Conservation (phyloP, 2,329 filamentous ascomycete genomes). For the Zymoseptoria pseudotritici region DNA sequence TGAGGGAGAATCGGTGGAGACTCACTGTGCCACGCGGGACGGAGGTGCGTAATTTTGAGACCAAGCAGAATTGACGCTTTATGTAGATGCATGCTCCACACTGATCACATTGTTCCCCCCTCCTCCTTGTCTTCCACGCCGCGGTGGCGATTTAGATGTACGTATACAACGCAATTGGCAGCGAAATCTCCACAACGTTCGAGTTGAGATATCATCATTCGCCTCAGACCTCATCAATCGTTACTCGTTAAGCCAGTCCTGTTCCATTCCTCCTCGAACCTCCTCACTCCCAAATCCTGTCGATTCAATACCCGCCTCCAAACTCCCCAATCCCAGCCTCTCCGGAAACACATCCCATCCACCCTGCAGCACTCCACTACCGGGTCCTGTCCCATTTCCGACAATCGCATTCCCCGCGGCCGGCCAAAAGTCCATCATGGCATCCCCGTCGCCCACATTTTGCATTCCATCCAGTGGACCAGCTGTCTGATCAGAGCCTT, state of each 20-base stretch:
- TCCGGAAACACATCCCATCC: conserved; percentile 8
- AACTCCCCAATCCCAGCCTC: conserved; percentile 13
- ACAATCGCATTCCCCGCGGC: conserved; percentile 11
- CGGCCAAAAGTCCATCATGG: neutral
- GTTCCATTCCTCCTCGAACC: neutral
- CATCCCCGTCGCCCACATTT: neutral
- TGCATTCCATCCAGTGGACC: neutral
- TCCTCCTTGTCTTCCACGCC: too few species aligned
- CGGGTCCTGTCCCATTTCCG: conserved; percentile 10
- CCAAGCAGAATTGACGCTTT: neutral
- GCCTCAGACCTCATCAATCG: neutral
- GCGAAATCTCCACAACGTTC: too few species aligned
- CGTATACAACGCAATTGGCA: too few species aligned
- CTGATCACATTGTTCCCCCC: too few species aligned
- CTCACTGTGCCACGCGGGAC: conserved; percentile 1
- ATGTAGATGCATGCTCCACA: neutral
- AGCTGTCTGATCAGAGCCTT: neutral
- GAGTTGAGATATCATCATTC: too few species aligned
- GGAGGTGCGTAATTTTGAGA: neutral
- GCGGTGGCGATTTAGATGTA: too few species aligned
- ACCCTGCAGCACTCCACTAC: conserved; percentile 3
- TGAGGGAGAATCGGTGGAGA: neutral
- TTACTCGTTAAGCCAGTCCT: neutral
- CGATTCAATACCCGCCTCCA: neutral
- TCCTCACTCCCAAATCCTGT: neutral